Evolutionary conservation across 2,329 filamentous ascomycete species (phyloP), one percentile per base, ranked within the genome.

Genomic region (Pseudogymnoascus sp.): DNA sequence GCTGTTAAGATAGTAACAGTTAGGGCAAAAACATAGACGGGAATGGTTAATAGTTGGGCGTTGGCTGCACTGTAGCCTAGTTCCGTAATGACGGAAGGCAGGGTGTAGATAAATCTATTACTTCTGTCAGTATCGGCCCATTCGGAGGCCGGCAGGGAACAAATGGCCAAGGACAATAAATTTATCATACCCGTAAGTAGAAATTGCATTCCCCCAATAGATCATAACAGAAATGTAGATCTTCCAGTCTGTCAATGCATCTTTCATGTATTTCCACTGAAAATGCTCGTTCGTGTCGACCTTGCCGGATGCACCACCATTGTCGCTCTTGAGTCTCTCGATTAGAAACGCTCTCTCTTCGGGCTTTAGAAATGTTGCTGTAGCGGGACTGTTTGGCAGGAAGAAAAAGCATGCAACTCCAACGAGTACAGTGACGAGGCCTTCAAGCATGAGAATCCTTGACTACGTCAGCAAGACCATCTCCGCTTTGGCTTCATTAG

Each of bases 311-410:
- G 42, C 13, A 47, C 42, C 42, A 63, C 72, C 71, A 3, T 89
- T 80, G 73, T 93, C 90, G 3, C 78, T 74, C 47, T 82, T 82
- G 8, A 95, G 80, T 4, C 90, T 84, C 9, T 84, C 80, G 15
- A 91, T 76, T 0, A 93, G 87, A 9, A 89, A 84, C 8, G 79
- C 80, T 35, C 89, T 87, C 68, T 95, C 90, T 5, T 83, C 81
- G 0, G 82, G 78, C 0, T 82, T 82, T 5, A 95, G 79, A 71
- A 93, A 95, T 2, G 73, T 83, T 38, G 89, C 89, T 65, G 89
- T 81, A 66, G 88, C 86, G 0, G 90, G 90, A 71, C 90, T 93
- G 71, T 95, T 89, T 67, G 90, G 84, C 1, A 93, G 88, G 26
- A 64, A 62, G 26, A 79, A 79, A 74, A 75, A 81, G 61, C 79